Percentiles rank a stretch among this genome's conserved stretches.
phyloP scores from a whole-genome alignment of 768 basidiomycete genomes.

The Leucosporidium yakuticum region DNA sequence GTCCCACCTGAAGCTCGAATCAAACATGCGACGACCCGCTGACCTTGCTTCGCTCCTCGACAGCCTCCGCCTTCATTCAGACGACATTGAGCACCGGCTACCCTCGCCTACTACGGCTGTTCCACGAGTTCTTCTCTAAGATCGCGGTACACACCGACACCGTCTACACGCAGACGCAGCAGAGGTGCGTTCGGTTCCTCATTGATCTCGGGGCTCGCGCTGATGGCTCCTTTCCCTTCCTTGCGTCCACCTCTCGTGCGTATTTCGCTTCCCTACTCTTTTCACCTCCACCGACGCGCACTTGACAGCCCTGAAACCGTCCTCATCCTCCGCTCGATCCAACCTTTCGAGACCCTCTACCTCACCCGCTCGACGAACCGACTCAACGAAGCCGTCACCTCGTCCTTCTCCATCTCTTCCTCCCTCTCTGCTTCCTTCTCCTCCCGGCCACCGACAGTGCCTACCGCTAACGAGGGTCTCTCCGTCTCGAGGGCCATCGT shows the following conservation, averaged over 20 bases:
- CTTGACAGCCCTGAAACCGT: constrained; percentile 79
- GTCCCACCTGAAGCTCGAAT: neutral
- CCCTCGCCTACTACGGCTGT: constrained; percentile 76
- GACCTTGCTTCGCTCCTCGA: neutral
- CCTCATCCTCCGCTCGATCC: constrained; percentile 73
- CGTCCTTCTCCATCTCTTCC: constrained; percentile 56
- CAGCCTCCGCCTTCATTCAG: constrained; percentile 83
- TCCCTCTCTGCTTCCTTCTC: constrained; percentile 53
- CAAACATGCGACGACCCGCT: neutral
- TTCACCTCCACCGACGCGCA: neutral
- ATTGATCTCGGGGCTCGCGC: neutral
- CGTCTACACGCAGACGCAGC: constrained; percentile 70
- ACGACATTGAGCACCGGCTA: constrained; percentile 82
- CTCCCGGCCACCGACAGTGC: constrained; percentile 51
- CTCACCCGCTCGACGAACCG: constrained; percentile 74
- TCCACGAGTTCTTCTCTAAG: constrained; percentile 95
- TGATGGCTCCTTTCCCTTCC: neutral
- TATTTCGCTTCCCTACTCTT: neutral
- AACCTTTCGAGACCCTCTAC: constrained; percentile 80
- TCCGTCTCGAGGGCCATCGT: constrained; percentile 68
- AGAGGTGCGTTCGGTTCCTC: constrained; percentile 56
- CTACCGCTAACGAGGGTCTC: constrained; percentile 59
- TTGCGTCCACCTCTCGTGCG: neutral
- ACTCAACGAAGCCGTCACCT: constrained; percentile 72
- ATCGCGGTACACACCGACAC: constrained; percentile 95